These are phyloP conservation scores for Takakia lepidozioides DNA, from an alignment of 225 moss, liverwort and hornwort genomes.

Conservation along the genomic window DNA sequence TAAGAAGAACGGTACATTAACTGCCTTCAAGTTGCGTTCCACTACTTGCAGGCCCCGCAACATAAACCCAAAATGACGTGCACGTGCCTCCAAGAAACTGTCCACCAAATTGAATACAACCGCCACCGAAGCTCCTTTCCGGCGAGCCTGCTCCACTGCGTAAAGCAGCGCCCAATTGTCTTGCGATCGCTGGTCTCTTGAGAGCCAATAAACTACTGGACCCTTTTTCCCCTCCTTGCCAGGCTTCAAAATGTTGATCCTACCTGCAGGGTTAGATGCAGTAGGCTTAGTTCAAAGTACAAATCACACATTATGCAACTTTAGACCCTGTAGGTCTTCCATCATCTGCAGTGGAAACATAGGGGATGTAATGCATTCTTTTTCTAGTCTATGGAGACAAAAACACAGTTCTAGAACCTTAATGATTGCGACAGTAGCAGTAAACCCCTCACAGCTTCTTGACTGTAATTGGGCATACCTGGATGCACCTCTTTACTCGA, in stretches of 20 bases:
- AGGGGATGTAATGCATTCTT: too few species aligned
- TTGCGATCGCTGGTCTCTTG: conserved; percentile 87
- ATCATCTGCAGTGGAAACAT: too few species aligned
- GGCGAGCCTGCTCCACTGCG: conserved; percentile 73
- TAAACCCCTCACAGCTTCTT: too few species aligned
- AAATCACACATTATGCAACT: too few species aligned
- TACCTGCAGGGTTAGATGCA: conserved; percentile 18
- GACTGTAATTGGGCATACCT: too few species aligned
- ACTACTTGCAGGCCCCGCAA: conserved; percentile 87
- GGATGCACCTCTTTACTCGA: too few species aligned
- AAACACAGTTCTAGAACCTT: too few species aligned
- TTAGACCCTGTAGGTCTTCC: too few species aligned
- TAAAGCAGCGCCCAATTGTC: conserved; percentile 96
- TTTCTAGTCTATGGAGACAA: too few species aligned
- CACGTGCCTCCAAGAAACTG: conserved; percentile 66
- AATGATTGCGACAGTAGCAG: too few species aligned
- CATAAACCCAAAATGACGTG: conserved; percentile 99
- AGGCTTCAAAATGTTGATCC: conserved; percentile 55
- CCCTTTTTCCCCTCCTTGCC: conserved; percentile 33
- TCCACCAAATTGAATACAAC: conserved; percentile 92
- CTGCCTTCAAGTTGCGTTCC: conserved; percentile 62
- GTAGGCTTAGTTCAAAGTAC: too few species aligned
- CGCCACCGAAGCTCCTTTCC: conserved; percentile 61
- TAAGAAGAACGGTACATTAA: conserved; percentile 81
- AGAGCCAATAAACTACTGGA: conserved; percentile 97